Percentiles rank a stretch among this genome's conserved stretches.
These are phyloP conservation scores for Amaranthus tricolor DNA, from an alignment of 179 eudicot species.

Conservation along the genomic window DNA sequence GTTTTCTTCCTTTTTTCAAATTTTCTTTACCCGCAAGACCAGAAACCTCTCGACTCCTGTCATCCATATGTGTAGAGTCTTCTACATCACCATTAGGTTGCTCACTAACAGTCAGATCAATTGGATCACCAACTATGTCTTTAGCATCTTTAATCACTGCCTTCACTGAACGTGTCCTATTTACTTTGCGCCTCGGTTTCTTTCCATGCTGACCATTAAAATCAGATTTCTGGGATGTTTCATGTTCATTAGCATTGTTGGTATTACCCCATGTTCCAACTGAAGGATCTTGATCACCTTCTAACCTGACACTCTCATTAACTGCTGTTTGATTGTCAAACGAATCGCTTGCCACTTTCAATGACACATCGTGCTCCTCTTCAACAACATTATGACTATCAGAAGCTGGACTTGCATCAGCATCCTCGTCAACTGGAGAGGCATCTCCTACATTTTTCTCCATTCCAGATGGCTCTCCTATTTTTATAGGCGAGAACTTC, in stretches of 20 bases:
- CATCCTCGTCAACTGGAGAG: slow-evolving; percentile 20
- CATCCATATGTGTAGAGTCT: slow-evolving; percentile 41
- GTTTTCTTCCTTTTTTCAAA: slow-evolving; percentile 50
- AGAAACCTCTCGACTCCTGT: slow-evolving; percentile 48
- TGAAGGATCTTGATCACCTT: slow-evolving; percentile 33
- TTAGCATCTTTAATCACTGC: slow-evolving; percentile 66
- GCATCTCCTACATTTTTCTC: slow-evolving; percentile 37
- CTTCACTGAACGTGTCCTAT: slow-evolving; percentile 53
- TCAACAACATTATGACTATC: slow-evolving; percentile 32
- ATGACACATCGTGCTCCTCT: slow-evolving; percentile 50
- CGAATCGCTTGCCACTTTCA: slow-evolving; percentile 45
- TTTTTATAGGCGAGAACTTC: slow-evolving; percentile 64
- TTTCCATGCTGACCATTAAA: slow-evolving; percentile 32
- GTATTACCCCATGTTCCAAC: slow-evolving; percentile 36
- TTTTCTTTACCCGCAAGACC: slow-evolving; percentile 38
- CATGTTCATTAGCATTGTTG: slow-evolving; percentile 38
- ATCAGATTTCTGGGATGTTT: slow-evolving; percentile 56
- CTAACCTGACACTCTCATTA: slow-evolving; percentile 34
- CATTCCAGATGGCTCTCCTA: slow-evolving; percentile 36
- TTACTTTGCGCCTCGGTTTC: slow-evolving; percentile 40
- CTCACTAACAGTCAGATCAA: slow-evolving; percentile 38
- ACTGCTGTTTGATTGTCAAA: slow-evolving; percentile 36
- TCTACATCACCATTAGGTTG: slow-evolving; percentile 43
- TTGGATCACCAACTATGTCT: slow-evolving; percentile 48
- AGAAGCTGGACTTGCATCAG: slow-evolving; percentile 25